Conservation (phyloP, 2,329 filamentous ascomycete genomes). For the Exophiala sp. region DNA sequence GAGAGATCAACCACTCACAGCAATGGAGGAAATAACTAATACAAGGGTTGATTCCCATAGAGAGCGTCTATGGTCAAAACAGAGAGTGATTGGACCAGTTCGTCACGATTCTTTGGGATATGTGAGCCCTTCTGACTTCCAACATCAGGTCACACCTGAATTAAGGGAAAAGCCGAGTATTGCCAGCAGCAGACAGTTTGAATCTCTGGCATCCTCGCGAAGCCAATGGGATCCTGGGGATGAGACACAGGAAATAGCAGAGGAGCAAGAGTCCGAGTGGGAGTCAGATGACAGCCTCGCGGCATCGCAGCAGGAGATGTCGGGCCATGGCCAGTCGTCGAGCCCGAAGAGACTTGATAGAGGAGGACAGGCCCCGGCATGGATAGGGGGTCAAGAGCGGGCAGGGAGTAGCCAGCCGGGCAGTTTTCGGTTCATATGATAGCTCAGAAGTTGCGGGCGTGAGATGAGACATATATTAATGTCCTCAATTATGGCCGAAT, state of each 20-base stretch:
- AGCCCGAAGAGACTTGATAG: neutral
- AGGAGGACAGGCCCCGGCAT: constrained; percentile 22
- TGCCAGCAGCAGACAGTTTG: constrained; percentile 22
- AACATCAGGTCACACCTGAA: no score
- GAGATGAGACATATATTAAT: no score
- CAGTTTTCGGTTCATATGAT: constrained; percentile 33
- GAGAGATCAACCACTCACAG: neutral
- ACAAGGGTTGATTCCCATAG: neutral
- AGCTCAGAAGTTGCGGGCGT: neutral
- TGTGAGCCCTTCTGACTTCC: no score
- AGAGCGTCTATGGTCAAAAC: constrained; percentile 18
- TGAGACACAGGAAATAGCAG: constrained; percentile 26
- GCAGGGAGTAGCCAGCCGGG: constrained; percentile 29
- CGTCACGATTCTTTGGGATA: no score
- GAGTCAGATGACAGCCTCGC: constrained; percentile 15
- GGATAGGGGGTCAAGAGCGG: constrained; percentile 22
- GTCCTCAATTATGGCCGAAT: no score
- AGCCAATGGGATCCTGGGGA: constrained; percentile 26
- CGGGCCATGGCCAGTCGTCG: neutral
- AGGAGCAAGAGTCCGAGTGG: constrained; percentile 27
- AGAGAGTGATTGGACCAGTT: constrained; percentile 10
- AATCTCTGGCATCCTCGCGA: constrained; percentile 20
- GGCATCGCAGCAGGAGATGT: constrained; percentile 13
- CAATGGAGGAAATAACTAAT: constrained; percentile 3
- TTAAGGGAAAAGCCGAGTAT: constrained; percentile 8